A percentile compares a stretch with the other conserved stretches of the same genome.
phyloP scores from a whole-genome alignment of 106 monocot species.

The Dendrobium nobile region DNA sequence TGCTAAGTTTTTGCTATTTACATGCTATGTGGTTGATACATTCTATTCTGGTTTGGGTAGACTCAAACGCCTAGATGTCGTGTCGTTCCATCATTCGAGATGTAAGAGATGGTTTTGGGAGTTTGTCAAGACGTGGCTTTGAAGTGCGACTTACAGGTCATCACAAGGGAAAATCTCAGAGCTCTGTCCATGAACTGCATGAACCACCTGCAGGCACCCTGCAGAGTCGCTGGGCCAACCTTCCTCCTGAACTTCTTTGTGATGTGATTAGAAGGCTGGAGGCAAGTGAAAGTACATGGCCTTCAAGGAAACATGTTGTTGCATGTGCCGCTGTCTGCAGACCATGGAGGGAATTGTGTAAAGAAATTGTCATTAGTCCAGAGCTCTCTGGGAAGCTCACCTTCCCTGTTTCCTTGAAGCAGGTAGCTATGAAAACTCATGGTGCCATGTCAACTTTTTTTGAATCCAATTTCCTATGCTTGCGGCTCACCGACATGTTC shows the following conservation, averaged over 20 bases:
- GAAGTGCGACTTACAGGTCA: constrained; percentile 19
- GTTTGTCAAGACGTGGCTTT: constrained; percentile 28
- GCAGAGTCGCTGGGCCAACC: constrained; percentile 26
- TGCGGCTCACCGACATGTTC: not conserved
- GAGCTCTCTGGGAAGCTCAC: constrained; percentile 38
- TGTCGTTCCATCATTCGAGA: constrained; percentile 28
- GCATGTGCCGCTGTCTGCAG: constrained; percentile 30
- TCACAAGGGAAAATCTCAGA: constrained; percentile 28
- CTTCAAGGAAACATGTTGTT: constrained; percentile 33
- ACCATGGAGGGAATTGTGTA: constrained; percentile 39
- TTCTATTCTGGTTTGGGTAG: not conserved
- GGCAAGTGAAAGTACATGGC: constrained; percentile 36
- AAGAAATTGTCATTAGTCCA: constrained; percentile 34
- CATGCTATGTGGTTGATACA: not conserved
- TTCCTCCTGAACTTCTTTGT: constrained; percentile 37
- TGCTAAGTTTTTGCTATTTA: not conserved
- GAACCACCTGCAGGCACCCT: constrained; percentile 12
- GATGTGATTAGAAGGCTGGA: constrained; percentile 39
- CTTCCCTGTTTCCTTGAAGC: constrained; percentile 38
- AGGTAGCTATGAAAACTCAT: constrained; percentile 15
- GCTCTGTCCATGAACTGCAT: constrained; percentile 28
- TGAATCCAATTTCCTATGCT: not conserved
- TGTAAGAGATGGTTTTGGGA: constrained; percentile 31
- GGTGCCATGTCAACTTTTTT: not conserved
- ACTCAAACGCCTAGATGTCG: constrained; percentile 12